phyloP scores from a whole-genome alignment of 1,284 basidiomycete genomes.

The Puccinia novopanici region DNA sequence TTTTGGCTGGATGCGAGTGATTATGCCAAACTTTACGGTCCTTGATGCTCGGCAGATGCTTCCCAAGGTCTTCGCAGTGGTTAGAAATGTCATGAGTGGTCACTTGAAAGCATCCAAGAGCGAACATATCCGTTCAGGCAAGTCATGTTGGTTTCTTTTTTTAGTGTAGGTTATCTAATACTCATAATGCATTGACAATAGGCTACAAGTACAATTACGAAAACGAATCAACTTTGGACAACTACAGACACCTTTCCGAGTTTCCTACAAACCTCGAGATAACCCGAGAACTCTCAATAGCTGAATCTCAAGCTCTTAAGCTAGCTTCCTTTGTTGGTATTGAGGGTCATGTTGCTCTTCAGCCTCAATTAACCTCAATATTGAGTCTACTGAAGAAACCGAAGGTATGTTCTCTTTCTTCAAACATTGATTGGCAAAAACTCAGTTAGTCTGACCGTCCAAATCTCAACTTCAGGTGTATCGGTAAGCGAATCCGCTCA shows the following conservation, averaged over 20 bases:
- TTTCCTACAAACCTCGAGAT: constrained; percentile 22
- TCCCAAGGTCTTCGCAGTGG: too few relatives aligned
- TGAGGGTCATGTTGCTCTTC: too few relatives aligned
- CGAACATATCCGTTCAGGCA: too few relatives aligned
- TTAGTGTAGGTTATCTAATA: too few relatives aligned
- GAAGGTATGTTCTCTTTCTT: too few relatives aligned
- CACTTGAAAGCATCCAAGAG: too few relatives aligned
- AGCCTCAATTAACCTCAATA: too few relatives aligned
- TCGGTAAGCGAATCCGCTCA: background rate
- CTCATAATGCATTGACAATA: background rate
- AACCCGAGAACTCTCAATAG: background rate
- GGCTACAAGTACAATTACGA: constrained; percentile 28
- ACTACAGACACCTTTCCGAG: constrained; percentile 1
- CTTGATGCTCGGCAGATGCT: too few relatives aligned
- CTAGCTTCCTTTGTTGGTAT: background rate
- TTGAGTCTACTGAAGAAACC: background rate
- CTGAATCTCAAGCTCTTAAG: constrained; percentile 17
- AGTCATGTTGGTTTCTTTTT: background rate
- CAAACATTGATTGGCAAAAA: too few relatives aligned
- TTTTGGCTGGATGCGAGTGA: background rate
- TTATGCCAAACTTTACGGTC: too few relatives aligned
- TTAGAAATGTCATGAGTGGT: too few relatives aligned
- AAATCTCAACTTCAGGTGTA: background rate
- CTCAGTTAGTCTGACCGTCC: background rate
- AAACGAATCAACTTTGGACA: constrained; percentile 4